Evolutionary conservation across 169 alveolate genomes (phyloP), one percentile per base, ranked within the genome.

Genomic region (Plasmodium gaboni): DNA sequence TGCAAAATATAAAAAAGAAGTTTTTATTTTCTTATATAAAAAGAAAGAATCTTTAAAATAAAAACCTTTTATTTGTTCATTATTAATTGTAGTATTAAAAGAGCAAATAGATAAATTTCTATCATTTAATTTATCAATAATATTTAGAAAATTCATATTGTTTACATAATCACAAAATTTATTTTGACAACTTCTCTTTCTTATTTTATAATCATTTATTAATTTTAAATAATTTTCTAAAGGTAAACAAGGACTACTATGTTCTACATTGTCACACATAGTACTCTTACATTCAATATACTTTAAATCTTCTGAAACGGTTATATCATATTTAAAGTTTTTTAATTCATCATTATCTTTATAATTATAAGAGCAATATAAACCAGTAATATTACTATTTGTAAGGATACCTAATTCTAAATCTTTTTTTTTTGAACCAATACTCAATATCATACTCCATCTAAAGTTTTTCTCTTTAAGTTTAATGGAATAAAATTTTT

Each of bases 151-250:
- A 8, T 63, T 78, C 68, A 65, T 78, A 28, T 50, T 70, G 67
- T 51, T 78, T 65, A 78, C 65, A 57, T 78, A 78, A 59, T 51
- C 73, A 15, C 89, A 78, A 65, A 78, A 78, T 78, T 57, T 19
- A 0, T 38, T 64, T 55, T 68, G 28, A 15, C 89, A 78, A 78
- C 3, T 65, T 78, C 53, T 78, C 67, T 78, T 78, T 65, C 68
- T 55, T 42, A 78, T 48, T 13, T 44, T 46, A 26, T 64, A 78
- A 10, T 67, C 78, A 17, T 78, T 50, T 22, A 78, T n/a, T 51
- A 13, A 10, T 69, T 78, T 17, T 5, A 78, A 48, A 24, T 26
- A 78, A 48, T 78, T 44, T 15, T 78, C 26, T 24, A 78, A 26
- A 7, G 76, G 48, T 6, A n/a, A 19, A 26, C 89, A 78, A n/a